Base-by-base conservation (phyloP, 2,329 filamentous ascomycete species). In the Penicillium brasilianum region DNA sequence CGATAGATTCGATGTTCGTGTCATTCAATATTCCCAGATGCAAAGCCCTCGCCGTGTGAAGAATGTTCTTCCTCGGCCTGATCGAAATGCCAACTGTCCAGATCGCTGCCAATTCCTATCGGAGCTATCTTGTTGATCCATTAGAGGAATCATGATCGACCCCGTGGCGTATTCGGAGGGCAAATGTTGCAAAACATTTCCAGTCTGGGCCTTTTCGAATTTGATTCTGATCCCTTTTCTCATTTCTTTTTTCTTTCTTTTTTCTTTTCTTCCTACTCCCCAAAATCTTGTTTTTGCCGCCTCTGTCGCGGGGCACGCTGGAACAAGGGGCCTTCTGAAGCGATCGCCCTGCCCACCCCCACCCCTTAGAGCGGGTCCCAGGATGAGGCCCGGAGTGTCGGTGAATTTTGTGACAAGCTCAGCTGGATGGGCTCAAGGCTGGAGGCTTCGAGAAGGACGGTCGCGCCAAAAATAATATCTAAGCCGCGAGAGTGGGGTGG, bases 381-480 rank as follows among this genome's bases (percentile, higher is more conserved):
- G 60, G 52, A 43, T 59, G 44, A 57, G 58, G 52, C 41, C 56
- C 61, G 63, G 58, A 69, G 60, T 69, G 67, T 69, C 66, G 67
- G 67, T 69, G 67, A 69, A 69, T 68, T 69, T 61, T 30, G 30
- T 66, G 62, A 63, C 62, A 63, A 63, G 66, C 60, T 66, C 67
- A 69, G 66, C 66, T 68, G 66, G 55, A 48, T 60, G 58, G 18
- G 25, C 25, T 28, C 25, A 28, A 28, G 25, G 9, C 37, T 41
- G n/a, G 55, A 60, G 57, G 67, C 67, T 66, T 59, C 56, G 67
- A 69, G 68, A 49, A 57, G n/a, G 63, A 41, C 49, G 28, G 25
- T 16, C 55, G 48, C 58, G 22, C 61, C 60, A 59, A 58, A 63
- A 63, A 57, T 50, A 34, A 50, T 20, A 34, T 50, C 28, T 30